These are phyloP conservation scores for Phtheirospermum japonicum DNA, from an alignment of 257 asterid species.

Conservation along the genomic window DNA sequence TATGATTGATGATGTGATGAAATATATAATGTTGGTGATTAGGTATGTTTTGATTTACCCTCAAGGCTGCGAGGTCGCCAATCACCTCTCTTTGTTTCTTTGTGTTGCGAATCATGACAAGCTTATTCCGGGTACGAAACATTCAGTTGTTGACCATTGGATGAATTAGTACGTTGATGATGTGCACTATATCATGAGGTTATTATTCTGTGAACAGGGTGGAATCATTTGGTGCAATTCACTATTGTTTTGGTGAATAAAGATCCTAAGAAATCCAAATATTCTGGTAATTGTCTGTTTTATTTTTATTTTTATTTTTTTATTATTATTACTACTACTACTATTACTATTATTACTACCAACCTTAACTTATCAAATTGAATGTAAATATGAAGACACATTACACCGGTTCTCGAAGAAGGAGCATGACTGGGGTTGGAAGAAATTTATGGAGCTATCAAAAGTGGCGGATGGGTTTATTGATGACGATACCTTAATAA, in stretches of 20 bases:
- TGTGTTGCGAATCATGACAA: constrained; percentile 96
- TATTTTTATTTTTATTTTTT: too few relatives aligned
- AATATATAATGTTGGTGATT: constrained; percentile 34
- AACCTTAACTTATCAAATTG: constrained; percentile 14
- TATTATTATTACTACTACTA: too few relatives aligned
- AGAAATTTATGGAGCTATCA: constrained; percentile 96
- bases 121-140: constrained; percentile 76
- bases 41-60: constrained; percentile 96
- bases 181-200: constrained; percentile 46
- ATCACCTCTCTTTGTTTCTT: constrained; percentile 90
- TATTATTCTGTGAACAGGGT: constrained; percentile 45
- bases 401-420: constrained; percentile 91
- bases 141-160: background rate
- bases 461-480: constrained; percentile 82
- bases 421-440: constrained; percentile 99
- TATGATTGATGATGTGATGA: constrained; percentile 42
- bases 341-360: background rate
- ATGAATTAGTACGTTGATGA: background rate
- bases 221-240: constrained; percentile 97
- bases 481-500: constrained; percentile 76
- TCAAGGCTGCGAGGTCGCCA: constrained; percentile 92
- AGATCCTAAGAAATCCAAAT: constrained; percentile 88
- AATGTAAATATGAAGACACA: constrained; percentile 54
- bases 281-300: constrained; percentile 72
- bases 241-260: constrained; percentile 91